Conservation (phyloP, 2,329 filamentous ascomycete species). For the Fusarium newnesense region DNA sequence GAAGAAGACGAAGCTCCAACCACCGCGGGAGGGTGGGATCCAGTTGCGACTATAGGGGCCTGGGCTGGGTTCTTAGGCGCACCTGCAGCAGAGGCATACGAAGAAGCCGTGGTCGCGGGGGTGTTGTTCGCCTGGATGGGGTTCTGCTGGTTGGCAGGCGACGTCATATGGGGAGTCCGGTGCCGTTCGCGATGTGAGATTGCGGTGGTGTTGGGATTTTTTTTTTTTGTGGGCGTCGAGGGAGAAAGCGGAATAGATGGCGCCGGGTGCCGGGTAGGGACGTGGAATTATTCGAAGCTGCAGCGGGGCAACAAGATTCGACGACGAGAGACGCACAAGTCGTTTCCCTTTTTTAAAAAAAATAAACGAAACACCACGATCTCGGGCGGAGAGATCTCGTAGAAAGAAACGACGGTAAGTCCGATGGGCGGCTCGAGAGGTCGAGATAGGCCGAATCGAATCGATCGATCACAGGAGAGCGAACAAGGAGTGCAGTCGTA, state of each 20-base stretch:
- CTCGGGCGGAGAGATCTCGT: slow-evolving; percentile 26
- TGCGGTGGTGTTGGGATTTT: slow-evolving; percentile 33
- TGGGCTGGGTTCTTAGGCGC: slow-evolving; percentile 70
- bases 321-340: slow-evolving; percentile 23
- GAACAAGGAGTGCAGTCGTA: slow-evolving; percentile 46
- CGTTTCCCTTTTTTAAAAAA: slow-evolving; percentile 16
- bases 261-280: slow-evolving; percentile 35
- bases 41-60: slow-evolving; percentile 69
- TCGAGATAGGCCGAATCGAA: slow-evolving; percentile 42
- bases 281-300: slow-evolving; percentile 36
- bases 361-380: slow-evolving; percentile 27
- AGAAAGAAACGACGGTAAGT: slow-evolving; percentile 38
- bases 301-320: slow-evolving; percentile 37
- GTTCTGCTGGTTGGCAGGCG: slow-evolving; percentile 65
- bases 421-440: slow-evolving; percentile 40
- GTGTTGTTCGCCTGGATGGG: slow-evolving; percentile 66
- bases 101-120: slow-evolving; percentile 67
- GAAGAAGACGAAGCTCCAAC: slow-evolving; percentile 63
- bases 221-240: slow-evolving; percentile 41
- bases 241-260: slow-evolving; percentile 39
- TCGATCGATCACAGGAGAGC: slow-evolving; percentile 34
- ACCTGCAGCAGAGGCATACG: slow-evolving; percentile 75
- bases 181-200: slow-evolving; percentile 45
- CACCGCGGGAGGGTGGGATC: slow-evolving; percentile 64
- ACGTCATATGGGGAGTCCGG: slow-evolving; percentile 65